These are phyloP conservation scores for Plectranthus barbatus DNA, from an alignment of 257 asterid species.

Conservation along the genomic window DNA sequence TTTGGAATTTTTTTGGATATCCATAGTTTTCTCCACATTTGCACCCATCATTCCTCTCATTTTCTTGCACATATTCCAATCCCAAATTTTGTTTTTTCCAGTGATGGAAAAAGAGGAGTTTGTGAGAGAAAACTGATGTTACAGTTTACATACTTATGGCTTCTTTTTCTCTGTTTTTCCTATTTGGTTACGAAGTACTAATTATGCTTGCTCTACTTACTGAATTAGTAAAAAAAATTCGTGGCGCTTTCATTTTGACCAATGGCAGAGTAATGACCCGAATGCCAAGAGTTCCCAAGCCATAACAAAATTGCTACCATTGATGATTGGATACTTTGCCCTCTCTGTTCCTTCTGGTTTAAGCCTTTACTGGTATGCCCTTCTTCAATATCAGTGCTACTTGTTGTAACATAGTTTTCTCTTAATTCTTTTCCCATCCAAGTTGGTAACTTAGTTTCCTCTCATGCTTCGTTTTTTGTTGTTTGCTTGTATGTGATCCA, in stretches of 20 bases:
- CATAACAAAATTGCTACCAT: slow-evolving; percentile 73
- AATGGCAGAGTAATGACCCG: slow-evolving; percentile 82
- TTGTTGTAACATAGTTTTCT: background rate
- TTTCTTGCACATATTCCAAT: background rate
- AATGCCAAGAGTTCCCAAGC: slow-evolving; percentile 79
- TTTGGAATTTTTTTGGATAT: slow-evolving; percentile 1
- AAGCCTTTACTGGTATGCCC: slow-evolving; percentile 82
- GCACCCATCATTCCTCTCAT: background rate
- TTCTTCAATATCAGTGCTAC: slow-evolving; percentile 6
- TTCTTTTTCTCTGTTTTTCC: background rate
- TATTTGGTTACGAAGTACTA: background rate
- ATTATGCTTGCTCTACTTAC: background rate
- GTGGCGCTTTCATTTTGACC: background rate
- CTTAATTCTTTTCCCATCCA: background rate
- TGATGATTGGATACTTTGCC: slow-evolving; percentile 92
- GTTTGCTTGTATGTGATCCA: slow-evolving; percentile 28
- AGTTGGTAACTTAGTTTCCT: background rate
- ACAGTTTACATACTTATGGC: background rate
- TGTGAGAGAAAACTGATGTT: background rate
- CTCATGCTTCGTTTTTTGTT: background rate
- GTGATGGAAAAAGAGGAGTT: background rate
- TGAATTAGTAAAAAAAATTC: background rate
- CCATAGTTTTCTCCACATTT: too few species aligned
- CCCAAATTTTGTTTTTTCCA: background rate
- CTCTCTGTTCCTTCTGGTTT: slow-evolving; percentile 97